Conservation (phyloP, 2,329 filamentous ascomycete genomes). For the Fusarium dimerum region DNA sequence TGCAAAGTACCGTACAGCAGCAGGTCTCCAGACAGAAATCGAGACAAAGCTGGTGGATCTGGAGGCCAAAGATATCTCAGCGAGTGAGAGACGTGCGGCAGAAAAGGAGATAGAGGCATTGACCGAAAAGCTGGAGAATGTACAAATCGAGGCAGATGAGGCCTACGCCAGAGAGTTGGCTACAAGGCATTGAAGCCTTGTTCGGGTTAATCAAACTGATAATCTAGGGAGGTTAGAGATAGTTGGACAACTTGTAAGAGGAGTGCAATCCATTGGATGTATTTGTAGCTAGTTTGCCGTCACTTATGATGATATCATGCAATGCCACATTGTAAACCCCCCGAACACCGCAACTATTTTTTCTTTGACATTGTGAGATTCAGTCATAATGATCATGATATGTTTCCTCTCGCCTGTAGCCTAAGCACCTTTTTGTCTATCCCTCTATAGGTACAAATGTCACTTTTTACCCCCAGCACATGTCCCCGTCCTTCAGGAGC, state of each 20-base stretch:
- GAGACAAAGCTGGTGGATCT: slow-evolving; percentile 32
- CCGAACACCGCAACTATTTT: not conserved
- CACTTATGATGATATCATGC: not conserved
- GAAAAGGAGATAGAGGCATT: slow-evolving; percentile 42
- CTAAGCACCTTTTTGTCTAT: slow-evolving; percentile 25
- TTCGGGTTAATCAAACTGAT: too few relatives aligned
- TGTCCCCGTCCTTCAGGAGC: not conserved
- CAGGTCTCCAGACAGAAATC: slow-evolving; percentile 37
- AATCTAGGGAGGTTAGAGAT: too few relatives aligned
- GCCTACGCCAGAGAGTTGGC: slow-evolving; percentile 47
- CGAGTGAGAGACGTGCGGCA: slow-evolving; percentile 20
- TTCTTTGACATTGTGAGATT: slow-evolving; percentile 11
- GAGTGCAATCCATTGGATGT: too few relatives aligned
- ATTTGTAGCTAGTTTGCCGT: not conserved
- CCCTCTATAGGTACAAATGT: slow-evolving; percentile 24
- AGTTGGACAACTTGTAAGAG: too few relatives aligned
- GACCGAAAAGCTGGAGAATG: slow-evolving; percentile 36
- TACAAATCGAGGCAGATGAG: slow-evolving; percentile 49
- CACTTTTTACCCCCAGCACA: not conserved
- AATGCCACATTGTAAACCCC: not conserved
- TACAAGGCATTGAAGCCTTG: not conserved
- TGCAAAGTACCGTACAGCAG: slow-evolving; percentile 39
- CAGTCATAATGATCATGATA: slow-evolving; percentile 11
- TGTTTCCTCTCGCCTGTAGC: not conserved
- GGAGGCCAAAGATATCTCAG: slow-evolving; percentile 25